Conservation (phyloP, 176 grass and related monocot species). For the Aegilops bicornis region DNA sequence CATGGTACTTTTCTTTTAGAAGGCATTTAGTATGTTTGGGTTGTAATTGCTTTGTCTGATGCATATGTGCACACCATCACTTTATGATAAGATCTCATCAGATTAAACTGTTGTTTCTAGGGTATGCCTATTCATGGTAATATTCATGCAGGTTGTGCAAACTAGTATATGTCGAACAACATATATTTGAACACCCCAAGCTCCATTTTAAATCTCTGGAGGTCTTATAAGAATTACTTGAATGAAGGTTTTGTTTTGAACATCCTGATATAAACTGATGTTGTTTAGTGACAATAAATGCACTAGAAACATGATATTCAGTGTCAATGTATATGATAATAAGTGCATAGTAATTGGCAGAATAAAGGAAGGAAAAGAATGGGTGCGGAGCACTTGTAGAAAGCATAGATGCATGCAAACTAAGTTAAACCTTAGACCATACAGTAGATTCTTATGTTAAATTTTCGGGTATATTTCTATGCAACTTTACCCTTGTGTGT, state of each 20-base stretch:
- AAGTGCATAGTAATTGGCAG: background rate
- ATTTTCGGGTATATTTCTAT: background rate
- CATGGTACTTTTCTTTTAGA: background rate
- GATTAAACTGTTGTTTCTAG: background rate
- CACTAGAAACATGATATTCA: background rate
- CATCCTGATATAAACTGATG: background rate
- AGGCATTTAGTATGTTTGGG: background rate
- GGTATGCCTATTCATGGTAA: background rate
- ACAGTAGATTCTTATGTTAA: background rate
- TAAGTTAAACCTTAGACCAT: background rate
- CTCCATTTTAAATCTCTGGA: background rate
- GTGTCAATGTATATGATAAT: background rate
- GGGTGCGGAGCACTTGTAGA: background rate
- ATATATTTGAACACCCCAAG: background rate
- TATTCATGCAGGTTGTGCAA: background rate
- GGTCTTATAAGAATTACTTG: background rate
- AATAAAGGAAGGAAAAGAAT: background rate
- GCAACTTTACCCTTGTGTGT: background rate
- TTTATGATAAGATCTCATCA: background rate
- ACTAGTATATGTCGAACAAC: background rate
- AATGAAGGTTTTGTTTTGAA: background rate
- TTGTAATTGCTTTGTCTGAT: background rate
- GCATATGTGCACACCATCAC: background rate
- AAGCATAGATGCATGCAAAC: background rate
- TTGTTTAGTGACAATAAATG: background rate